Evolutionary conservation across 768 basidiomycete genomes (phyloP).

Genomic region (Pleurotus djamor): DNA sequence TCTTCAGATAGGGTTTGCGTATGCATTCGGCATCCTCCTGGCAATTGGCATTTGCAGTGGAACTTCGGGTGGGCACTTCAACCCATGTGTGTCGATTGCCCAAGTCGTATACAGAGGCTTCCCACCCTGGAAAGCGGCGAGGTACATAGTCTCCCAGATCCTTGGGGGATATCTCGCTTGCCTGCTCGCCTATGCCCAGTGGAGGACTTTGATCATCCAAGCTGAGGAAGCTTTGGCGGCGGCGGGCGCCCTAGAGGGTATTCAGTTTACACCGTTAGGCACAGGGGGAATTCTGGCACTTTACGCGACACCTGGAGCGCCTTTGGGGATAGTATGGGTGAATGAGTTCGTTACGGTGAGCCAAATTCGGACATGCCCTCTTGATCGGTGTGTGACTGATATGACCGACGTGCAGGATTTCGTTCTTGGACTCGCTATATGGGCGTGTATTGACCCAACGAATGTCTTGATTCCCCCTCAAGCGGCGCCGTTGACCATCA

Average conservation of each 20-base stretch:
- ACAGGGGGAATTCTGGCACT: slow-evolving; percentile 53
- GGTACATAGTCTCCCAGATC: slow-evolving; percentile 67
- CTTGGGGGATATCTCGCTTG: slow-evolving; percentile 65
- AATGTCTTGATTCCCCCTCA: slow-evolving; percentile 56
- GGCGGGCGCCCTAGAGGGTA: slow-evolving; percentile 19
- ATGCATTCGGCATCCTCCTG: slow-evolving; percentile 57
- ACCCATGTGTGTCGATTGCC: slow-evolving; percentile 58
- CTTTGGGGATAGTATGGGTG: slow-evolving; percentile 43
- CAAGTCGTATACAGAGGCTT: slow-evolving; percentile 52
- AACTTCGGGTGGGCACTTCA: slow-evolving; percentile 66
- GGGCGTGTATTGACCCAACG: slow-evolving; percentile 54
- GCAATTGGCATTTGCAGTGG: slow-evolving; percentile 50
- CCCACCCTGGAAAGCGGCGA: slow-evolving; percentile 48
- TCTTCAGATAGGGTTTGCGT: slow-evolving; percentile 55
- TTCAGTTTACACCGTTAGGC: slow-evolving; percentile 36
- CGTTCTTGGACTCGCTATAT: slow-evolving; percentile 48
- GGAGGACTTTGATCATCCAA: slow-evolving; percentile 43
- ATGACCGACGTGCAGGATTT: slow-evolving; percentile 29
- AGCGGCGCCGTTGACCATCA: slow-evolving; percentile 48
- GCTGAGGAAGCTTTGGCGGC: slow-evolving; percentile 27
- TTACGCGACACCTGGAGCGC: slow-evolving; percentile 41
- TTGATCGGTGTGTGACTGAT: not conserved
- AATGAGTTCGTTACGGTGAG: slow-evolving; percentile 58
- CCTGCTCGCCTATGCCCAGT: slow-evolving; percentile 60
- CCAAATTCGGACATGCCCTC: not conserved